Evolutionary conservation across 2,329 filamentous ascomycete species (phyloP).

Genomic region (Colletotrichum truncatum): DNA sequence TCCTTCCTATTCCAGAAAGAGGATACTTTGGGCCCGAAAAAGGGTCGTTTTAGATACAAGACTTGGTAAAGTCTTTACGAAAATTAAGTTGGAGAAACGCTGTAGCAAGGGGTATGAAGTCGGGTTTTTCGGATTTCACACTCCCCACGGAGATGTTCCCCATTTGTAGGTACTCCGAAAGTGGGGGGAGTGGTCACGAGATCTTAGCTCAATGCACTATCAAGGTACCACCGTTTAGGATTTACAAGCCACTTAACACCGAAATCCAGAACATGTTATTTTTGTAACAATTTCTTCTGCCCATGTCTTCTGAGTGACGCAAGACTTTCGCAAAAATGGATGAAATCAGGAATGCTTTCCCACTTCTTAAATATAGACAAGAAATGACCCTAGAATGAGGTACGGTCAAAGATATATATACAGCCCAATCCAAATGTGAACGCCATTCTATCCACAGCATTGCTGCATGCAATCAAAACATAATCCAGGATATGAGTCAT

Average conservation of each 20-base stretch:
- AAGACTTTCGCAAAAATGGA: background rate
- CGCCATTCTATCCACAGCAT: background rate
- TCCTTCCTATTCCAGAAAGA: slow-evolving; percentile 34
- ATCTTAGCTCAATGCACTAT: background rate
- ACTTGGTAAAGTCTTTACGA: background rate
- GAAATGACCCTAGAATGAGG: background rate
- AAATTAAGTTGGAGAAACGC: background rate
- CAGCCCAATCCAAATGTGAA: background rate
- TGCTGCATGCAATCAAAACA: background rate
- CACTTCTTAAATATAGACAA: slow-evolving; percentile 5
- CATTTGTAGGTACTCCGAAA: background rate
- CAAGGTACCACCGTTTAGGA: background rate
- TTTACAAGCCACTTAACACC: background rate
- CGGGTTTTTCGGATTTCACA: background rate
- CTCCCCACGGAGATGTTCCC: background rate
- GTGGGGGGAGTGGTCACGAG: background rate
- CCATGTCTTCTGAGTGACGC: background rate
- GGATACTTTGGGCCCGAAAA: slow-evolving; percentile 40
- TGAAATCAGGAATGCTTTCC: background rate
- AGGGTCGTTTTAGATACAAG: slow-evolving; percentile 30
- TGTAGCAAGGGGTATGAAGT: background rate
- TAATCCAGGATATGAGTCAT: background rate
- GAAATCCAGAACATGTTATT: background rate
- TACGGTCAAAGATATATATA: background rate
- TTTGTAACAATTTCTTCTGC: background rate